Percentiles rank a stretch among this genome's conserved stretches.
These are phyloP conservation scores for Asterionellopsis glacialis DNA, from an alignment of 108 stramenopile genomes.

Conservation along the genomic window DNA sequence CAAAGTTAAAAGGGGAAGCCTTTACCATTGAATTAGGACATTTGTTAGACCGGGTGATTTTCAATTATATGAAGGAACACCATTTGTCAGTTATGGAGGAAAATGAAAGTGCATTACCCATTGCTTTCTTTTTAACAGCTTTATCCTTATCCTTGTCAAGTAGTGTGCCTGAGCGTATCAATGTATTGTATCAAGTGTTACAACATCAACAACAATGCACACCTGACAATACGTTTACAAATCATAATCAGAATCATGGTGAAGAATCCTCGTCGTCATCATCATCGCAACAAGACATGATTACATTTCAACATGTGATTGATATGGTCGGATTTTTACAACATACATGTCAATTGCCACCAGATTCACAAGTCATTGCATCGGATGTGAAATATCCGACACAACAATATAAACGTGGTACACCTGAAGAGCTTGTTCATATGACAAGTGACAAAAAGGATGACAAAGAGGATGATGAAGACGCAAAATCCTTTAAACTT, in stretches of 20 bases:
- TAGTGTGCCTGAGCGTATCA: constrained; percentile 55
- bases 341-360: constrained; percentile 68
- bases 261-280: not conserved
- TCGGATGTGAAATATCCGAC: constrained; percentile 57
- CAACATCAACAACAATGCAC: not conserved
- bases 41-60: constrained; percentile 71
- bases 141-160: constrained; percentile 62
- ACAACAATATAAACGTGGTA: constrained; percentile 57
- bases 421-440: constrained; percentile 51
- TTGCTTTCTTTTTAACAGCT: constrained; percentile 47
- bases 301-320: constrained; percentile 33
- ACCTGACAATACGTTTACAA: not conserved
- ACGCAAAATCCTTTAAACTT: too few relatives aligned
- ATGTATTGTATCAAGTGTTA: constrained; percentile 48
- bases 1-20: constrained; percentile 41
- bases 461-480: constrained; percentile 14
- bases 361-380: constrained; percentile 70
- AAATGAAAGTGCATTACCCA: constrained; percentile 8
- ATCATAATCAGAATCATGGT: too few relatives aligned
- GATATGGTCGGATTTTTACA: constrained; percentile 71
- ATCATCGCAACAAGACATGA: too few relatives aligned
- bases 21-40: constrained; percentile 82
- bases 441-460: constrained; percentile 32
- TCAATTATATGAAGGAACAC: constrained; percentile 35
- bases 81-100: not conserved